Evolutionary conservation across 2,329 filamentous ascomycete genomes (phyloP).

Genomic region (Fusarium decemcellulare): DNA sequence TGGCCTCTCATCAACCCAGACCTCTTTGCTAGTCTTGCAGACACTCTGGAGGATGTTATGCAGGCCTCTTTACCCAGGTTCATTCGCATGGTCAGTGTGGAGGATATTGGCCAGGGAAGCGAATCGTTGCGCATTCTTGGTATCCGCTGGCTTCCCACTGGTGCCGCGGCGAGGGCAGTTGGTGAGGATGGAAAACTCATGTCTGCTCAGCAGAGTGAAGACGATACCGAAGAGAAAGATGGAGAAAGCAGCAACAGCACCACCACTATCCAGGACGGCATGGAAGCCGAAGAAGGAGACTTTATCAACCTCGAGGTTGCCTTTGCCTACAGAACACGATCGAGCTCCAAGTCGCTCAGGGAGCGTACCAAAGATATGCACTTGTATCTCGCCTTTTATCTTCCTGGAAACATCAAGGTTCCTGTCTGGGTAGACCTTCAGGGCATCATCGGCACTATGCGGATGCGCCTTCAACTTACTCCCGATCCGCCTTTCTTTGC

Average conservation of each 20-base stretch:
- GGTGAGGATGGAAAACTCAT: constrained; percentile 68
- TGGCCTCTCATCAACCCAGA: constrained; percentile 85
- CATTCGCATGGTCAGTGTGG: constrained; percentile 81
- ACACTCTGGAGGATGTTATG: constrained; percentile 85
- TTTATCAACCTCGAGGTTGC: constrained; percentile 84
- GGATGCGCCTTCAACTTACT: constrained; percentile 78
- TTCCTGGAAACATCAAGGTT: constrained; percentile 67
- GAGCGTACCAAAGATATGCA: constrained; percentile 78
- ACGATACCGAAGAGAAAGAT: constrained; percentile 52
- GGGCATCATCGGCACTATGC: constrained; percentile 79
- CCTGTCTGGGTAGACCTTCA: constrained; percentile 83
- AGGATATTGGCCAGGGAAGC: constrained; percentile 82
- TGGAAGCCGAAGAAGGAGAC: constrained; percentile 83
- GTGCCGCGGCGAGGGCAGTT: constrained; percentile 75
- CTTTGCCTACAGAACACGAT: constrained; percentile 78
- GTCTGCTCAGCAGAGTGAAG: constrained; percentile 53
- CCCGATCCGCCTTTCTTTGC: constrained; percentile 84
- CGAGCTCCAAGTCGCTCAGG: constrained; percentile 73
- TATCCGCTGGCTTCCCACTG: constrained; percentile 79
- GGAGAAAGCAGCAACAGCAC: constrained; percentile 55
- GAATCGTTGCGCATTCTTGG: constrained; percentile 80
- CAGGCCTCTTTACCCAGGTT: constrained; percentile 79
- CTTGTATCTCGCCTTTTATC: constrained; percentile 79
- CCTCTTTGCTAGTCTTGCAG: constrained; percentile 76
- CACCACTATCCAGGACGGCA: constrained; percentile 64